Percentiles rank a stretch among this genome's conserved stretches.
These are phyloP conservation scores for Aspergillus affinis DNA, from an alignment of 495 filamentous ascomycete species.

Conservation along the genomic window DNA sequence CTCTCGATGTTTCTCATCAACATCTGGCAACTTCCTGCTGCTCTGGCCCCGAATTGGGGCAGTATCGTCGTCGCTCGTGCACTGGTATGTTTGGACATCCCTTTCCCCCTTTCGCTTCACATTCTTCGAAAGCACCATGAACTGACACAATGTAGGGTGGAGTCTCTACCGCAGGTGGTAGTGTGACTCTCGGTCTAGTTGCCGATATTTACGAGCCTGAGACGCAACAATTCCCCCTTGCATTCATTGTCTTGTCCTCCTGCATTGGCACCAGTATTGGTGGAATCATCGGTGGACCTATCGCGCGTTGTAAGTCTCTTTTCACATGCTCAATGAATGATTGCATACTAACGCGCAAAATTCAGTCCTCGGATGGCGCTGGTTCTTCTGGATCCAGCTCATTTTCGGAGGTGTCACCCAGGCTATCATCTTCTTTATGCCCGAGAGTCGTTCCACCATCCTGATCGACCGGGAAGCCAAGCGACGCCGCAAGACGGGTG, in stretches of 20 bases:
- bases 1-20: conserved; percentile 68
- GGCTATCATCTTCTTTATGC: conserved; percentile 59
- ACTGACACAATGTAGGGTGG: conserved; percentile 24
- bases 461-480: conserved; percentile 6
- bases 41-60: conserved; percentile 65
- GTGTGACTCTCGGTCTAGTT: conserved; percentile 76
- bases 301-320: conserved; percentile 49
- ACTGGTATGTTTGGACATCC: conserved; percentile 37
- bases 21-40: conserved; percentile 69
- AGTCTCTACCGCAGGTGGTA: conserved; percentile 68
- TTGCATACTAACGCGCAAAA: conserved; percentile 1
- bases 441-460: conserved; percentile 6
- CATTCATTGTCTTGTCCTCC: conserved; percentile 72
- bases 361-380: conserved; percentile 58
- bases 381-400: conserved; percentile 80
- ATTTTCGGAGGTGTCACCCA: conserved; percentile 68
- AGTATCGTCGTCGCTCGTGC: conserved; percentile 62
- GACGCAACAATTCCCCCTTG: conserved; percentile 61
- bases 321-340: background rate
- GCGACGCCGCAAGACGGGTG: conserved; percentile 6
- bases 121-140: background rate
- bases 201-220: conserved; percentile 74
- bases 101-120: background rate
- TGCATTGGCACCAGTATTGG: conserved; percentile 72
- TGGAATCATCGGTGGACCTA: conserved; percentile 75